Conservation (phyloP, 2,329 filamentous ascomycete genomes). For the Xylaria sp. region DNA sequence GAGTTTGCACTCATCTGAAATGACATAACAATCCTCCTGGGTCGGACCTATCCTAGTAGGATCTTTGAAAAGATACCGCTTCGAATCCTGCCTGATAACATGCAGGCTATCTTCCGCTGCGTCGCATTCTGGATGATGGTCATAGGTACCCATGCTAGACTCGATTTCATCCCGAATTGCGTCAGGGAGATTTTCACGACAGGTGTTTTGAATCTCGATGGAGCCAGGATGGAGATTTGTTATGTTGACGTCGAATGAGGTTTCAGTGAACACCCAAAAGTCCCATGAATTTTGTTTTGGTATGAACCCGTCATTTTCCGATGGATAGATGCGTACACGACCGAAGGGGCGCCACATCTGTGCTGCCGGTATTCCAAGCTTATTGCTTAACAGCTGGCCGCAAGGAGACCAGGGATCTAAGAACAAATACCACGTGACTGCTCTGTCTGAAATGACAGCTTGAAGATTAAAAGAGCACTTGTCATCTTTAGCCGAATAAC, state of each 20-base stretch:
- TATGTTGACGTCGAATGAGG: conserved; percentile 38
- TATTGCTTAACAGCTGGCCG: conserved; percentile 22
- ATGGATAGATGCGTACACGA: conserved; percentile 25
- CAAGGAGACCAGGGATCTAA: conserved; percentile 32
- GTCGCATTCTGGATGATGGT: conserved; percentile 45
- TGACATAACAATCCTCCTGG: conserved; percentile 46
- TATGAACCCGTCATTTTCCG: conserved; percentile 5
- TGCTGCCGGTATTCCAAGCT: conserved; percentile 8
- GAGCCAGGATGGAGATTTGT: not conserved
- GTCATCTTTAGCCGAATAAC: conserved; percentile 38
- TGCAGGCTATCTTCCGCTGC: conserved; percentile 47
- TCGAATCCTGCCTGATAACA: not conserved
- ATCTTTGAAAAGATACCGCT: conserved; percentile 50
- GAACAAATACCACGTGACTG: conserved; percentile 44
- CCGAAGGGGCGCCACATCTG: conserved; percentile 34
- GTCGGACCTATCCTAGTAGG: conserved; percentile 36
- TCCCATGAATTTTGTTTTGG: conserved; percentile 31
- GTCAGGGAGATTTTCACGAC: conserved; percentile 17
- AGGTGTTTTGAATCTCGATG: conserved; percentile 8
- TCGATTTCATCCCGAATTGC: conserved; percentile 10
- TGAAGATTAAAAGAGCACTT: conserved; percentile 38
- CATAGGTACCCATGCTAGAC: conserved; percentile 37
- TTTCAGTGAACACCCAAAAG: conserved; percentile 31
- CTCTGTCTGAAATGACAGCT: conserved; percentile 37
- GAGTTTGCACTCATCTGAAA: conserved; percentile 44